Evolutionary conservation across 305 asterid genomes (phyloP), one percentile per base, ranked within the genome.

Genomic region (Petunia hybrid): DNA sequence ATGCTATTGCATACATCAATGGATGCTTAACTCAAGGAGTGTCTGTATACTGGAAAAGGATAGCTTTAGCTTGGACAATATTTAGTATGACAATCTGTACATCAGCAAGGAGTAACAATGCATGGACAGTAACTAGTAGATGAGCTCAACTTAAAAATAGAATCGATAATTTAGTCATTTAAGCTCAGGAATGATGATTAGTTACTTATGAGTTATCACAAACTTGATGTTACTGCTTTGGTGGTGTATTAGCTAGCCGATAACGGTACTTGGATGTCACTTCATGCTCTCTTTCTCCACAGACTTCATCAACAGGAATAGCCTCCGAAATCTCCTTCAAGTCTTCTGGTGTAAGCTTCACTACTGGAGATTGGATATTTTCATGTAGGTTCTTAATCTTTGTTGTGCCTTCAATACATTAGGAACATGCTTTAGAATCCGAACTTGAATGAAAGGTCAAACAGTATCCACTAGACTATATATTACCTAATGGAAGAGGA

Each of bases 271-370:
- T 65, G 0, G 77, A 22, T 12, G 83, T 75, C 48, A 59, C 6
- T 13, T 5, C 83, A 4, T 2, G 1, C 40, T 75, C 86, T 81
- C 90, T 88, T 51, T 81, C 88, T 43, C 95, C 91, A 77, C 77
- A 80, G 14, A 89, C 89, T 80, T 86, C 70, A 80, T 84, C 85
- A 4, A 45, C 31, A 4, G 90, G 92, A 69, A 89, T 83, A n/a
- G 87, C 84, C 59, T 56, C 82, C 7, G 81, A 40, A 59, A 91
- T 85, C 41, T 82, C 89, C 68, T 87, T 60, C 82, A 87, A n/a
- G 16, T 91, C 90, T 78, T 88, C 84, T 41, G 77, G 48, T 5
- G 78, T 86, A 56, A 91, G 89, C 87, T 85, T 86, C 86, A 89
- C 68, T 14, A 77, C 86, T 68, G 87, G 43, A 2, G 91, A 84